Evolutionary conservation across 371 early-diverging fungal genomes (phyloP).

Genomic region (Sporodiniella umbellata): DNA sequence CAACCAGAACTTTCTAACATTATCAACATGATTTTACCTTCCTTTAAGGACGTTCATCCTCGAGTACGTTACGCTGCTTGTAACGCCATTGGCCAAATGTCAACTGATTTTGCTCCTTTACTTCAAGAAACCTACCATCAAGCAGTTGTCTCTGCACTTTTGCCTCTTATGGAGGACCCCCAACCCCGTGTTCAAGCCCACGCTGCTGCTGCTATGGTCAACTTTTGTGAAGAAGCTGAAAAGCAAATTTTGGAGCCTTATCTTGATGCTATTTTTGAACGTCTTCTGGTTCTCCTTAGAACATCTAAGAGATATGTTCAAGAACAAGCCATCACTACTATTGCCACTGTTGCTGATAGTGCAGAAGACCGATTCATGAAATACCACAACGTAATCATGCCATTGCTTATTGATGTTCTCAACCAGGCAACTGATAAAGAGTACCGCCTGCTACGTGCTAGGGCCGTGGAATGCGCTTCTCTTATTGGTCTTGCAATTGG

Average conservation of each 20-base stretch:
- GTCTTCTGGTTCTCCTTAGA: slow-evolving; percentile 77
- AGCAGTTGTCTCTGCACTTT: slow-evolving; percentile 69
- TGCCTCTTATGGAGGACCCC: slow-evolving; percentile 87
- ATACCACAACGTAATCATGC: slow-evolving; percentile 93
- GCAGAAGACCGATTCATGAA: slow-evolving; percentile 85
- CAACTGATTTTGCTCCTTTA: slow-evolving; percentile 89
- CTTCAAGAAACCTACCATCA: slow-evolving; percentile 83
- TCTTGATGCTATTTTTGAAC: slow-evolving; percentile 84
- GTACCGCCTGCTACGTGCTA: slow-evolving; percentile 88
- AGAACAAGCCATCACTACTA: slow-evolving; percentile 96
- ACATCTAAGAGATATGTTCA: slow-evolving; percentile 87
- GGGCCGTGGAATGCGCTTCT: slow-evolving; percentile 94
- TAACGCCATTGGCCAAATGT: slow-evolving; percentile 95
- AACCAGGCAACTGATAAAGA: slow-evolving; percentile 78
- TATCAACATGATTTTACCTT: slow-evolving; percentile 78
- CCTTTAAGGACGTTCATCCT: slow-evolving; percentile 88
- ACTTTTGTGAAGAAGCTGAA: slow-evolving; percentile 89
- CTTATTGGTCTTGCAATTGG: slow-evolving; percentile 92
- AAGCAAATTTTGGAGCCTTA: slow-evolving; percentile 80
- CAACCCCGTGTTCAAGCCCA: slow-evolving; percentile 91
- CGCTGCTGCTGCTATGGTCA: slow-evolving; percentile 95
- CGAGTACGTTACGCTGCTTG: slow-evolving; percentile 96
- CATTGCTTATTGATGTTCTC: slow-evolving; percentile 83
- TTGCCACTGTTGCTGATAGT: slow-evolving; percentile 96
- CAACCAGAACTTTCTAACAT: slow-evolving; percentile 84